Conservation (phyloP, 345 rosid species). For the Limnanthes douglasii region DNA sequence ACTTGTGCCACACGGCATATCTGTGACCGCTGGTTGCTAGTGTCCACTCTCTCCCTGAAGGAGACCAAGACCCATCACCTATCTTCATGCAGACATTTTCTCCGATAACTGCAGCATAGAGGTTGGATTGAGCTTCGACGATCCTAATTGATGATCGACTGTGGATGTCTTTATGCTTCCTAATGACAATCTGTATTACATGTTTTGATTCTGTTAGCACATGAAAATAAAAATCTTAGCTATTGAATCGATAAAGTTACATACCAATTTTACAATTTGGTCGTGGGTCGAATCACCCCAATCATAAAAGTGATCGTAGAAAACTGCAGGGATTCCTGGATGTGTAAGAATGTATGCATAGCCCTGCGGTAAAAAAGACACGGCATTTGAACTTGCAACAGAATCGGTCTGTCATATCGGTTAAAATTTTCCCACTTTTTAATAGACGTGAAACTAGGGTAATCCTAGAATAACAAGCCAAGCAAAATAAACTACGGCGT, state of each 20-base stretch:
- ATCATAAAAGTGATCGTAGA: constrained; percentile 74
- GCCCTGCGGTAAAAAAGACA: constrained; percentile 29
- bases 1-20: constrained; percentile 78
- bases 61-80: constrained; percentile 89
- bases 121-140: constrained; percentile 48
- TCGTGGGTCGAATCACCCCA: constrained; percentile 58
- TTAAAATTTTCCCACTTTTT: too few species aligned
- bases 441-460: too few species aligned
- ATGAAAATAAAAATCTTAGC: neutral
- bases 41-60: constrained; percentile 63
- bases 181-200: constrained; percentile 34
- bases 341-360: constrained; percentile 85
- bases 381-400: too few species aligned
- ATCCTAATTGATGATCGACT: constrained; percentile 48
- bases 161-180: constrained; percentile 46
- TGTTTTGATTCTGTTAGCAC: neutral
- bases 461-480: too few species aligned
- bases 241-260: neutral
- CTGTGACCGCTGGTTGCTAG: constrained; percentile 57
- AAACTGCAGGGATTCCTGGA: constrained; percentile 80
- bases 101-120: constrained; percentile 62
- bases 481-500: too few species aligned
- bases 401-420: too few species aligned
- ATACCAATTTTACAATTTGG: constrained; percentile 70
- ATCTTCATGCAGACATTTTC: constrained; percentile 77